Conservation (phyloP, 768 basidiomycete genomes). For the Xanthoconium stramineum region DNA sequence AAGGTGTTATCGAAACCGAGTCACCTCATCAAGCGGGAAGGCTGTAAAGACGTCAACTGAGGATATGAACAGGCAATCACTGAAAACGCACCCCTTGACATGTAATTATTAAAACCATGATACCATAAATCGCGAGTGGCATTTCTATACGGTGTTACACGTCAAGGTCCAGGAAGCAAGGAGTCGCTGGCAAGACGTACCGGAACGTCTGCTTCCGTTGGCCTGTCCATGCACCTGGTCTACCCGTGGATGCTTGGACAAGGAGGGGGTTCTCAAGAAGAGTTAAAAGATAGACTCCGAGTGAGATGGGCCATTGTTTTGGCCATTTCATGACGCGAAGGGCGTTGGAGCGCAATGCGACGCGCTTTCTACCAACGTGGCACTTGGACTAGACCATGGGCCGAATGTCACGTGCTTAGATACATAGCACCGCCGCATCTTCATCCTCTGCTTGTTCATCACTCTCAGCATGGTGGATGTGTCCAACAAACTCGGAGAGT, state of each 20-base stretch:
- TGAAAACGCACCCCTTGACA: constrained; percentile 63
- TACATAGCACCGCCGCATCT: constrained; percentile 1
- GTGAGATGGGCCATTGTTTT: constrained; percentile 50
- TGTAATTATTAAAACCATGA: constrained; percentile 88
- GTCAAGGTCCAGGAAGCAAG: neutral
- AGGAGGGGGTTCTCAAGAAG: constrained; percentile 32
- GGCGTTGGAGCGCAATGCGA: constrained; percentile 4
- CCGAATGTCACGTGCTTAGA: constrained; percentile 19
- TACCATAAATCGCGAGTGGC: constrained; percentile 78
- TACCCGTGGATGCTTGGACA: constrained; percentile 12
- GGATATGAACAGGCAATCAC: constrained; percentile 1
- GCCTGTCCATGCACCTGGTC: constrained; percentile 48
- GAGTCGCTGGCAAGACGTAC: constrained; percentile 39
- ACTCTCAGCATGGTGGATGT: constrained; percentile 54
- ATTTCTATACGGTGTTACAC: constrained; percentile 44
- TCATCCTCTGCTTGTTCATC: neutral
- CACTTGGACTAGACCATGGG: neutral
- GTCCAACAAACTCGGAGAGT: constrained; percentile 62
- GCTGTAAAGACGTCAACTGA: constrained; percentile 42
- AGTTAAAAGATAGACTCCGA: constrained; percentile 39
- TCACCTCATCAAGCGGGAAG: constrained; percentile 85
- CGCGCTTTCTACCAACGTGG: constrained; percentile 25
- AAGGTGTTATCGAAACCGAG: constrained; percentile 5
- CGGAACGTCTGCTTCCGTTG: constrained; percentile 55
- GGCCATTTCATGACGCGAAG: constrained; percentile 37